Base-by-base conservation (phyloP, 2,329 filamentous ascomycete genomes). In the Penicillium sp. region DNA sequence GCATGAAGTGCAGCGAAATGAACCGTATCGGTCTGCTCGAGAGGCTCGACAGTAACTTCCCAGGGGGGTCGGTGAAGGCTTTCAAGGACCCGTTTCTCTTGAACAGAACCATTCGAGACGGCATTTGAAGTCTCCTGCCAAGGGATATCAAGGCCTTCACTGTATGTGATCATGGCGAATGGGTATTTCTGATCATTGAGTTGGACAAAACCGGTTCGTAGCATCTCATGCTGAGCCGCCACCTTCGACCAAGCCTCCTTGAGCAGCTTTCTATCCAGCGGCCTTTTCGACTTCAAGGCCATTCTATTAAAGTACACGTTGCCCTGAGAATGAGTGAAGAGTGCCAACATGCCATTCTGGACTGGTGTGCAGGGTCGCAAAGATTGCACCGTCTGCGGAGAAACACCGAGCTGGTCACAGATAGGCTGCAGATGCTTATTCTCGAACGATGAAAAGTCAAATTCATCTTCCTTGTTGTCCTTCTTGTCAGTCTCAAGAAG, bases 321-420 rank as follows among this genome's bases (percentile, higher is more conserved):
- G 0, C 88, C 88, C 0, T 78, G 67, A 0, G 86, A 88, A 46
- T 82, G 78, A 15, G 87, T 63, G 54, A 87, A 95, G 15, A 88
- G 82, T 0, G 83, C 83, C 43, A 95, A 66, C 80, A 96, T 90
- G 0, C 88, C 89, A 42, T 81, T 79, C 60, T 96, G 91, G 0
- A 90, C 75, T 0, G 86, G 77, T 0, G 90, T 95, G 64, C 89
- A 95, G 0, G 91, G 91, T 0, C 87, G 75, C 3, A 93, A 64
- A 1, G 76, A 72, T 54, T 86, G 78, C 1, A 89, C 54, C 4
- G 57, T 56, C 0, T 69, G 45, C 5, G 58, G 32, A 6, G 65
- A 43, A 8, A 79, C 54, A 1, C 48, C 53, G 6, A 69, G 56
- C 3, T 58, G 54, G 3, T 59, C 31, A 25, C 71, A 62, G 8